Percentiles rank a stretch among this genome's conserved stretches.
Evolutionary conservation across 2,329 filamentous ascomycete genomes (phyloP).

Genomic region (Immersiporthe knoxdaviesiana): DNA sequence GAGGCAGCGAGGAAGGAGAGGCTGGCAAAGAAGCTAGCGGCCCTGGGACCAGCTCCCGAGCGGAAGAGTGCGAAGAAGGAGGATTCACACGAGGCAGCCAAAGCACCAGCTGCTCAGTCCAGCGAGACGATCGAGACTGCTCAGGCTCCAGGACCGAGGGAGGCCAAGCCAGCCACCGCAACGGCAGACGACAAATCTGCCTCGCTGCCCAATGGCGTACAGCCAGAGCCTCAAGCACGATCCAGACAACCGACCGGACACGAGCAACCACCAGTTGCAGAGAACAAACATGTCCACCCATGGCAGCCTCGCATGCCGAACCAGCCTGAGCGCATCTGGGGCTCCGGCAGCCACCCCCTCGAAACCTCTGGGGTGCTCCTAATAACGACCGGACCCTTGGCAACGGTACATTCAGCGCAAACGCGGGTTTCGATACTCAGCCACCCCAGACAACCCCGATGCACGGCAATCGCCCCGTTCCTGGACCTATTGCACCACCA

Average conservation of each 20-base stretch:
- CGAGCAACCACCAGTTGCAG: constrained; percentile 32
- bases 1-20: constrained; percentile 73
- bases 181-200: constrained; percentile 28
- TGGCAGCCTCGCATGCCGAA: constrained; percentile 45
- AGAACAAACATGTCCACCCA: constrained; percentile 40
- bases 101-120: constrained; percentile 37
- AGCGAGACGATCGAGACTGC: constrained; percentile 26
- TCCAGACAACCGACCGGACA: neutral
- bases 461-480: constrained; percentile 38
- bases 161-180: constrained; percentile 33
- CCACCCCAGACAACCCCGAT: constrained; percentile 40
- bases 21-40: constrained; percentile 72
- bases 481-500: constrained; percentile 50
- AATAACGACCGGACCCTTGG: constrained; percentile 72
- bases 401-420: constrained; percentile 70
- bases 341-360: constrained; percentile 48
- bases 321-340: constrained; percentile 57
- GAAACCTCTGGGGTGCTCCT: constrained; percentile 77
- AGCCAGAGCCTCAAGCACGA: constrained; percentile 29
- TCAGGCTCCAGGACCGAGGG: constrained; percentile 22
- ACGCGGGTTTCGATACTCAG: constrained; percentile 53
- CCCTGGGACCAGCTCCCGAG: constrained; percentile 67
- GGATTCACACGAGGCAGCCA: constrained; percentile 46
- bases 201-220: constrained; percentile 29
- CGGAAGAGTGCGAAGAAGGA: constrained; percentile 61